Evolutionary conservation across 1,284 basidiomycete genomes (phyloP), one percentile per base, ranked within the genome.

Genomic region (Ustilago esculenta): DNA sequence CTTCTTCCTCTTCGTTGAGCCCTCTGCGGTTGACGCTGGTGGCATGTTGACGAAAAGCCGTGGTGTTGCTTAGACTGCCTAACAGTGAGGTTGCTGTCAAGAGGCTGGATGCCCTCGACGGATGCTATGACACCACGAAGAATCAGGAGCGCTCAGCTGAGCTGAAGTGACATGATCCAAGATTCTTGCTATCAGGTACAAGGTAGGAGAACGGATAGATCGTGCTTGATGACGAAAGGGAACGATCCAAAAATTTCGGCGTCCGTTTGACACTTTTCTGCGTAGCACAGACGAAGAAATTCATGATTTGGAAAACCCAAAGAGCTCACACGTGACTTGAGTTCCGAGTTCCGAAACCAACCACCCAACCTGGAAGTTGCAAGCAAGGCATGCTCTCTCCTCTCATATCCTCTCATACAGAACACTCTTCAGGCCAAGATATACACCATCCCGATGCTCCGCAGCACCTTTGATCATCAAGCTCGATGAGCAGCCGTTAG

Each of bases 1-100:
- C 54, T 60, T 58, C 50, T 61, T 65, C 24, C 67, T 56, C 53
- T 73, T 70, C 4, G 53, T 45, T 4, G 67, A 65, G 12, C 61
- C 53, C 34, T 69, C 57, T 32, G 69, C 65, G 6, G 53, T 49
- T 29, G 57, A 61, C 15, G 48, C 35, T 1, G 55, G 27, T 3
- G 66, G 55, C 66, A 69, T 69, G 3, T 24, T 61, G 52, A 20
- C 14, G 34, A 32, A 2, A 17, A 29, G 7, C 27, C 12, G 4
- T 37, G 21, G 4, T 33, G 33, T 5, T 32, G 17, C 9, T 17
- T 5, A 23, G 2, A 30, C 24, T 12, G 7, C 27, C 27, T 29
- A 12, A 29, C 27, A 12, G 27, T n/a, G n/a, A n/a, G n/a, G n/a
- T n/a, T n/a, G n/a, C n/a, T n/a, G n/a, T n/a, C n/a, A n/a, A n/a